Evolutionary conservation across 176 grass and related monocot genomes (phyloP).

Genomic region (Puya raimondii): DNA sequence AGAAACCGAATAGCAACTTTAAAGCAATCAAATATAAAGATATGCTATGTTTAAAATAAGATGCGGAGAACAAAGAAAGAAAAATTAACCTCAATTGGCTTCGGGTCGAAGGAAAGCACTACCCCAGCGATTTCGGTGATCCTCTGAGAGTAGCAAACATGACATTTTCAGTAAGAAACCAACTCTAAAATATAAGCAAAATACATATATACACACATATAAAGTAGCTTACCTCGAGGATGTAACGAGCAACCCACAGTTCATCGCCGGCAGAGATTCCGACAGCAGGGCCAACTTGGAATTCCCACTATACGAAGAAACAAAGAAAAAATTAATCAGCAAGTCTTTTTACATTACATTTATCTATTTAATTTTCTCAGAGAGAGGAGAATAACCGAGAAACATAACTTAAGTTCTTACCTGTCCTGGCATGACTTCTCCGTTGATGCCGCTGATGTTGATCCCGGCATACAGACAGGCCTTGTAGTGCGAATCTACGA

Average conservation of each 20-base stretch:
- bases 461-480: slow-evolving; percentile 76
- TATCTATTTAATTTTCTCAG: background rate
- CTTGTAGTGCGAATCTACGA: slow-evolving; percentile 75
- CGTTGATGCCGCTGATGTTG: slow-evolving; percentile 70
- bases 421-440: slow-evolving; percentile 87
- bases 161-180: background rate
- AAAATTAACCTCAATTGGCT: slow-evolving; percentile 52
- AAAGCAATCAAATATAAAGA: background rate
- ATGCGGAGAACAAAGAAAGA: background rate
- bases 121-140: slow-evolving; percentile 70
- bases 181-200: background rate
- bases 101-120: slow-evolving; percentile 68
- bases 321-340: background rate
- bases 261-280: slow-evolving; percentile 56
- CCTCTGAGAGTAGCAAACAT: slow-evolving; percentile 31
- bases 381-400: background rate
- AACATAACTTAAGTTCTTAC: background rate
- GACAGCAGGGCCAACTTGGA: slow-evolving; percentile 68
- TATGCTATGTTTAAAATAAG: background rate
- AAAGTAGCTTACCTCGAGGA: slow-evolving; percentile 58
- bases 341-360: background rate
- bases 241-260: slow-evolving; percentile 70
- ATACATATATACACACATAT: background rate
- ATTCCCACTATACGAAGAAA: slow-evolving; percentile 58
- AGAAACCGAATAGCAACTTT: background rate